Evolutionary conservation across 2,329 filamentous ascomycete genomes (phyloP), one percentile per base, ranked within the genome.

Genomic region (Penicillium italicum): DNA sequence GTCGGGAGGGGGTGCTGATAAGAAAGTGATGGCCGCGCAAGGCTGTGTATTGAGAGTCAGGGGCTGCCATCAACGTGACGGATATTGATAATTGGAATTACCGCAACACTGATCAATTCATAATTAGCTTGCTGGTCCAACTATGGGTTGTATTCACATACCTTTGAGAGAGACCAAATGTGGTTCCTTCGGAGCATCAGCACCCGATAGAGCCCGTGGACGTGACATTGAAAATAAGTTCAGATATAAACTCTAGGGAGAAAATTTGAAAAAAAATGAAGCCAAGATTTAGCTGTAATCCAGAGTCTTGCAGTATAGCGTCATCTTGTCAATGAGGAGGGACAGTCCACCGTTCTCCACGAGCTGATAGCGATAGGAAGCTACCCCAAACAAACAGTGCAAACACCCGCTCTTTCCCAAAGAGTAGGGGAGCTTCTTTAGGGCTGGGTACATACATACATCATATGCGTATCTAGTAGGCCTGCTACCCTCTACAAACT

Each of bases 101-200:
- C 75, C 75, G 72, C 57, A 77, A 59, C 5, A 65, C 63, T 57
- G 72, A 72, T 74, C 22, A 28, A 34, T 30, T 11, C n/a, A 20
- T 22, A n/a, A n/a, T 55, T 18, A 55, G 47, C n/a, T 40, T 22
- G 14, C 30, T 18, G 20, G 26, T 55, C 41, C 11, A 42, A 22
- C 4, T 41, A 24, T 11, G 37, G 12, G n/a, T 40, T 47, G 45
- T 41, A 18, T 53, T 57, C 47, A 33, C 67, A 44, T 69, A 79
- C 77, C 89, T 78, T 92, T 93, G 50, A 92, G 77, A 49, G 88
- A 91, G 43, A 92, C 84, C 20, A 86, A 85, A 74, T 92, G 89
- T 36, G 89, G 88, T 74, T 92, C 89, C 72, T 90, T 90, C 14
- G 73, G 71, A 45, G 67, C 72, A 41, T 79, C 77, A 45, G 75